Conservation (phyloP, 2,329 filamentous ascomycete genomes). For the Pestalotiopsis sp. region DNA sequence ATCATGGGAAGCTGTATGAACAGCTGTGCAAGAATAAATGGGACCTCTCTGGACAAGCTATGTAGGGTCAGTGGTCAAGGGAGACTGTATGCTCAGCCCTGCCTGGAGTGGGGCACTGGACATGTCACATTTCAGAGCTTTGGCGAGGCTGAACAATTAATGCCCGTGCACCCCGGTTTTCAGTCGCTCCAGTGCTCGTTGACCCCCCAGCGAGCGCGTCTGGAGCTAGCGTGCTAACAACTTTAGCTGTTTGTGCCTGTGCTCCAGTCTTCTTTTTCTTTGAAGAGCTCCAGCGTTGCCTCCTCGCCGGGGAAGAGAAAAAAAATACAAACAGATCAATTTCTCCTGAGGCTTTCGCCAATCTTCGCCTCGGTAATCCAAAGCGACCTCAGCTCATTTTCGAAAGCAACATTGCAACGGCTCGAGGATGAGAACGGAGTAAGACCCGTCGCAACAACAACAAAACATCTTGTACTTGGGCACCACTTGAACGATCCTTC, state of each 20-base stretch:
- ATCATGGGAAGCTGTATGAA: background rate
- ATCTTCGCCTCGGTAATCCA: background rate
- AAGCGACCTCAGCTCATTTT: background rate
- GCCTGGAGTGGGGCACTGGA: background rate
- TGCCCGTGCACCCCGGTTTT: background rate
- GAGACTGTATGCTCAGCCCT: background rate
- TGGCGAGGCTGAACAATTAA: background rate
- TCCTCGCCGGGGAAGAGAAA: background rate
- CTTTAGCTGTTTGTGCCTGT: background rate
- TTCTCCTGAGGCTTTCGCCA: background rate
- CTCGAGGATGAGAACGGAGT: conserved; percentile 6
- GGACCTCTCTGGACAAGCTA: background rate
- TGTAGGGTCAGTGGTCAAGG: background rate
- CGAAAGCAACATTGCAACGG: background rate
- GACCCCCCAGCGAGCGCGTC: conserved; percentile 2
- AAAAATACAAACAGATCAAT: background rate
- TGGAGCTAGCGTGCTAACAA: background rate
- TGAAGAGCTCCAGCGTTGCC: background rate
- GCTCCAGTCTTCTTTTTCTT: background rate
- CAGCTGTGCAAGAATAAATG: background rate
- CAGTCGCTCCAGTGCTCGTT: background rate
- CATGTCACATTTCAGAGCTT: background rate
- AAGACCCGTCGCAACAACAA: conserved; percentile 6
- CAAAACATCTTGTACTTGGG: background rate
- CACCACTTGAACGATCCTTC: background rate